Base-by-base conservation (phyloP, 2,329 filamentous ascomycete genomes). In the Hirsutella thompsonii region DNA sequence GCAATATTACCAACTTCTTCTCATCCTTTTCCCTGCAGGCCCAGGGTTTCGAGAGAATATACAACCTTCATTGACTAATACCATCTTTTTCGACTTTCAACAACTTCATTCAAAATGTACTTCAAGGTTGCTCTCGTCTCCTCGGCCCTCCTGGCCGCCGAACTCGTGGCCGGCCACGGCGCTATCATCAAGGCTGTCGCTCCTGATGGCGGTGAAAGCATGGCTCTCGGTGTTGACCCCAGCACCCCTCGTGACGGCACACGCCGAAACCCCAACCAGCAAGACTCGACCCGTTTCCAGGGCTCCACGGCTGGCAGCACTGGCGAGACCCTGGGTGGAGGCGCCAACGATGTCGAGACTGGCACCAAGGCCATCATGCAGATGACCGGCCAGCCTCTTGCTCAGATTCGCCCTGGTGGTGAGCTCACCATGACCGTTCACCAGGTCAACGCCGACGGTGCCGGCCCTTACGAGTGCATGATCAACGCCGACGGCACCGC, bases 391-490 rank as follows among this genome's bases (percentile, higher is more conserved):
- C 60, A 59, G 44, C 50, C 60, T 43, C 69, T 82, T 20, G 76
- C 79, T 10, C 76, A 81, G 60, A 61, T 82, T 49, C 66, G 63
- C 6, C 50, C 63, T 0, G 77, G 77, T 38, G 79, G 78, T 42
- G 50, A 66, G 42, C 50, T 82, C 45, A 61, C 43, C 1, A 80
- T 82, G 67, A 81, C 75, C 2, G 63, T 81, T 9, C 78, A 81
- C 60, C 77, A 81, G 56, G 76, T 82, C 55, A 82, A 81, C 59
- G 66, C 66, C 30, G 79, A 83, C 48, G 79, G 79, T 43, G 78
- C 73, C 44, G 79, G 79, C 10, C 76, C 77, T 2, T 81, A 79
- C 59, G 70, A 63, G 6, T 80, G 76, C 62, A 76, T 76, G 67
- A 76, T 81, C 54, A 78, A 79, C 52, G 57, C 64, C 42, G 75